Percentiles rank a stretch among this genome's conserved stretches.
phyloP scores from a whole-genome alignment of 2,329 filamentous ascomycete genomes.

The Paecilomyces sp. region DNA sequence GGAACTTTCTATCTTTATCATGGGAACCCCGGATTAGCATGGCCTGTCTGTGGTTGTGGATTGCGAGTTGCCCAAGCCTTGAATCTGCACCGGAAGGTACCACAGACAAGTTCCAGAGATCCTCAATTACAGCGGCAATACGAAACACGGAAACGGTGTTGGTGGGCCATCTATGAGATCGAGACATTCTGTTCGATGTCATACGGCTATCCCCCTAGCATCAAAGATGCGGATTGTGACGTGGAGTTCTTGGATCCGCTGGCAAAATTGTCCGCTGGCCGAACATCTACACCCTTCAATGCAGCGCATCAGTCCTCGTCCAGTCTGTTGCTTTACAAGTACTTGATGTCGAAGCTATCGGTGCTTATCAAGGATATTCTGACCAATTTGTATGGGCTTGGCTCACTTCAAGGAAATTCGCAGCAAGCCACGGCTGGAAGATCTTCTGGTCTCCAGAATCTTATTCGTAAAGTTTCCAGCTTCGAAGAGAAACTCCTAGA shows the following conservation, averaged over 20 bases:
- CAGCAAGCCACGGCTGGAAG: no score
- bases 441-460: neutral
- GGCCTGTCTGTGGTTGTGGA: constrained; percentile 32
- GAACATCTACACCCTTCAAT: neutral
- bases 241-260: constrained; percentile 21
- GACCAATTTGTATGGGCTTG: neutral
- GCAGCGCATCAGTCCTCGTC: neutral
- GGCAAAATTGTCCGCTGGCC: neutral
- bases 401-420: neutral
- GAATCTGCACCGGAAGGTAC: constrained; percentile 19
- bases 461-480: neutral
- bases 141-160: constrained; percentile 28
- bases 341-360: neutral
- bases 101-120: neutral
- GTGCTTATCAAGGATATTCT: neutral
- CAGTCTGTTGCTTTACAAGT: neutral
- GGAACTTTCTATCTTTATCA: constrained; percentile 33
- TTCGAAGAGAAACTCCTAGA: neutral
- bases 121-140: neutral
- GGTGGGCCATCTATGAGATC: constrained; percentile 37
- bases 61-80: constrained; percentile 30
- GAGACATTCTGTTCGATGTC: constrained; percentile 36
- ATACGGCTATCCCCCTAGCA: constrained; percentile 31
- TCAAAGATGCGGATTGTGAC: constrained; percentile 25
- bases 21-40: constrained; percentile 28